phyloP scores from a whole-genome alignment of 129 eudicot species.

The Artemisia argyi region DNA sequence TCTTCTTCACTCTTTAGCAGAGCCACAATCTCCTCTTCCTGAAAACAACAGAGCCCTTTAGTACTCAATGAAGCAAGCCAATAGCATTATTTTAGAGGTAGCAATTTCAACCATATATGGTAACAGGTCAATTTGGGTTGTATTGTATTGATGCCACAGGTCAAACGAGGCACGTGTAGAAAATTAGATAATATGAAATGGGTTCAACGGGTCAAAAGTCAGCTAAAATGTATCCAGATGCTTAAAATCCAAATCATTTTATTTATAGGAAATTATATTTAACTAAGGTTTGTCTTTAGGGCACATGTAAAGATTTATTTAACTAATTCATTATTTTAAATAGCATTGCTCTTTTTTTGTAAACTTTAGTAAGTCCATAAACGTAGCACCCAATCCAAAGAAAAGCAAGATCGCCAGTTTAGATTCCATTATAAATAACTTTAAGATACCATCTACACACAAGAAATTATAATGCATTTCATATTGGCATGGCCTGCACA shows the following conservation, averaged over 20 bases:
- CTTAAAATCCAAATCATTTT: neutral
- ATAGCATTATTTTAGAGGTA: neutral
- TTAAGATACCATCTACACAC: no score
- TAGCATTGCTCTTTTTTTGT: no score
- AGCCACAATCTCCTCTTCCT: conserved; percentile 87
- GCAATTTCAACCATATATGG: neutral
- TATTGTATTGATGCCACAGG: neutral
- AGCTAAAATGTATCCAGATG: neutral
- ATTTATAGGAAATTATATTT: neutral
- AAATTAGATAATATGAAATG: neutral
- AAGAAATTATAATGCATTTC: no score
- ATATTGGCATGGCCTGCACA: no score
- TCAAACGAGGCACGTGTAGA: neutral
- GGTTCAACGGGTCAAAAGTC: neutral
- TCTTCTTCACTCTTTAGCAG: conserved; percentile 62
- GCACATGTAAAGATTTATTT: no score
- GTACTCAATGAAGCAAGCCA: neutral
- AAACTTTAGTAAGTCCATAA: no score
- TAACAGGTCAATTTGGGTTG: neutral
- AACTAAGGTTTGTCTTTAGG: no score
- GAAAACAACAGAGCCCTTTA: conserved; percentile 63
- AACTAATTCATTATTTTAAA: no score
- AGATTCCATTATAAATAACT: no score
- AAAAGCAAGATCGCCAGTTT: no score
- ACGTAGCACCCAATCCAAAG: no score